Evolutionary conservation across 2,329 filamentous ascomycete species (phyloP), one percentile per base, ranked within the genome.

Genomic region (Ceratocystis eucalypticola): DNA sequence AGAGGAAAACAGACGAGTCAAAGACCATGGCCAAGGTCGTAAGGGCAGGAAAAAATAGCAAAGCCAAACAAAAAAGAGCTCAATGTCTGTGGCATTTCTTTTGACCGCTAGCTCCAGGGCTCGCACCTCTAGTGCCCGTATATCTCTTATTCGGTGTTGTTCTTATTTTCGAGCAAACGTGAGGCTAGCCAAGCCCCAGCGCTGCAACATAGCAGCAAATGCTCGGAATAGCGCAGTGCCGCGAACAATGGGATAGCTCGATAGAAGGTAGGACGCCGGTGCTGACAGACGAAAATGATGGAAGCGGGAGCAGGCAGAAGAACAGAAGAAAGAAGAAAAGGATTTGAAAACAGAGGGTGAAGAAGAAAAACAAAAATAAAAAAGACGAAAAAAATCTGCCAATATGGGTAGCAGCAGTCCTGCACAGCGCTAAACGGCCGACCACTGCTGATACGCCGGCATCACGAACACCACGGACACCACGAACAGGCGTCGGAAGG

Each of bases 21-120:
- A 63, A 48, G 25, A 46, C 10, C 45, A 15, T 12, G n/a, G 46
- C 46, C 25, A 7, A 28, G 50, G 10, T 3, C 46, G 5, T 48
- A 55, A 20, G 28, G 25, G 15, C 5, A 28, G 22, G 28, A 28
- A 46, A 22, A 46, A 28, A 46, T 17, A 30, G 28, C 5, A 62
- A 61, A 61, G 37, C 2, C 28, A 37, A n/a, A 25, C 17, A 28
- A 62, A 62, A 63, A 46, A 63, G 44, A 48, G 22, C 25, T 63
- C 41, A 33, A 48, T 10, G 22, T 30, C 41, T 17, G 25, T 22
- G 20, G 44, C 59, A 25, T 15, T 33, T 33, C 33, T 20, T 30
- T 17, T 55, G 50, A 15, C 20, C 50, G 50, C 50, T 25, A 55
- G 28, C 20, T 55, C 25, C 20, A 25, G 50, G 50, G 50, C 50